phyloP scores from a whole-genome alignment of 2,329 filamentous ascomycete species.

The Fusarium clavum region DNA sequence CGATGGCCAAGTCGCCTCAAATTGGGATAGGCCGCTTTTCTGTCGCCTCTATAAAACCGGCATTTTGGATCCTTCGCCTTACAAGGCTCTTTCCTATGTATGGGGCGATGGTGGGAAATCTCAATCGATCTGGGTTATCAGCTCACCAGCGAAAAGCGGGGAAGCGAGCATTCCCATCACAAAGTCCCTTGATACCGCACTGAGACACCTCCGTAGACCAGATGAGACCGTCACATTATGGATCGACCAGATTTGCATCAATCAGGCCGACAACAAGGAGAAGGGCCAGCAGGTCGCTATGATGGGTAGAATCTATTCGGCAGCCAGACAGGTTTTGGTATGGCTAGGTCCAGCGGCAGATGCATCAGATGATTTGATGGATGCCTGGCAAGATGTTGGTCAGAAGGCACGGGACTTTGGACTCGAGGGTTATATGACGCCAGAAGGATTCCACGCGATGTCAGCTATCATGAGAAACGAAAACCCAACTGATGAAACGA shows the following conservation, averaged over 20 bases:
- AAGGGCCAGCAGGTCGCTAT: not conserved
- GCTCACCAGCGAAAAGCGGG: not conserved
- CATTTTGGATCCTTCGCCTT: rapidly evolving
- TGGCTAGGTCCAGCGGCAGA: constrained; percentile 1
- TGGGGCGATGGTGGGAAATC: not conserved
- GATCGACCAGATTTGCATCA: not conserved
- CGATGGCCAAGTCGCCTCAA: rapidly evolving
- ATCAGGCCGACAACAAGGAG: not conserved
- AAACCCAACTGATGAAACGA: not conserved
- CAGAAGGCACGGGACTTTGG: not conserved
- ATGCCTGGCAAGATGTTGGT: not conserved
- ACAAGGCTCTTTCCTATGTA: not conserved
- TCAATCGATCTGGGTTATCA: not conserved
- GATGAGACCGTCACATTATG: not conserved
- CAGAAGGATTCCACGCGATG: not conserved
- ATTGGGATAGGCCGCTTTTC: rapidly evolving
- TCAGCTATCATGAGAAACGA: not conserved
- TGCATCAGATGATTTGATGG: not conserved
- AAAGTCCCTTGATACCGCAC: not conserved
- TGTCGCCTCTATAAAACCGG: not conserved
- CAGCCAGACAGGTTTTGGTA: not conserved
- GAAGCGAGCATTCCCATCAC: not conserved
- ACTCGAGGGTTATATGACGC: not conserved
- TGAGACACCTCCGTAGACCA: not conserved
- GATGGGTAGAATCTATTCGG: not conserved